Percentiles rank a stretch among this genome's conserved stretches.
These are phyloP conservation scores for Cordyceps fumosorosea DNA, from an alignment of 2,329 filamentous ascomycete genomes.

Conservation along the genomic window DNA sequence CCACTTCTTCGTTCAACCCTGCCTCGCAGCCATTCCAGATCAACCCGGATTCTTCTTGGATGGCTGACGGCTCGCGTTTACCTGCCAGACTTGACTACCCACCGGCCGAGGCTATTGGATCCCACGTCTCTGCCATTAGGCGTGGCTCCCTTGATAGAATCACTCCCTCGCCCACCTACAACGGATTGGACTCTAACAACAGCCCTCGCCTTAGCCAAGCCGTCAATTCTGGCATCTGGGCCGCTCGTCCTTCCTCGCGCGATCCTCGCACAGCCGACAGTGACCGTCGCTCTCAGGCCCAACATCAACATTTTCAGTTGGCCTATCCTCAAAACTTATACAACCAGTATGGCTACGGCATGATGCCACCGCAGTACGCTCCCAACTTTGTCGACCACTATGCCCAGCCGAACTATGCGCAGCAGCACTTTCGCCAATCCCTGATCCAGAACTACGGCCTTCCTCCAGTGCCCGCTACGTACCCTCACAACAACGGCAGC, in stretches of 20 bases:
- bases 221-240: conserved; percentile 33
- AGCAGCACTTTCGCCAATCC: conserved; percentile 27
- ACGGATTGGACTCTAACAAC: conserved; percentile 22
- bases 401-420: neutral
- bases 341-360: conserved; percentile 23
- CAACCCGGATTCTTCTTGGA: conserved; percentile 43
- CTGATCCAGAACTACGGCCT: conserved; percentile 29
- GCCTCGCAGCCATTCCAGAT: conserved; percentile 36
- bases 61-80: conserved; percentile 25
- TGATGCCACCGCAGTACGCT: conserved; percentile 29
- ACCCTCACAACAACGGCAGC: conserved; percentile 23
- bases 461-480: conserved; percentile 26
- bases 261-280: conserved; percentile 30
- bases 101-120: conserved; percentile 25
- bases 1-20: conserved; percentile 22
- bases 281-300: conserved; percentile 31
- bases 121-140: conserved; percentile 24
- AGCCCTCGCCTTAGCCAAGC: conserved; percentile 21
- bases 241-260: conserved; percentile 27
- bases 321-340: conserved; percentile 27
- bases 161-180: conserved; percentile 26
- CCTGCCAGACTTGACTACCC: conserved; percentile 22
- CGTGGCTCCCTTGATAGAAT: conserved; percentile 34
- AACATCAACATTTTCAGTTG: conserved; percentile 28
- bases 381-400: conserved; percentile 32